phyloP scores from a whole-genome alignment of 352 stramenopile species.

The Globisporangium cederbergense region DNA sequence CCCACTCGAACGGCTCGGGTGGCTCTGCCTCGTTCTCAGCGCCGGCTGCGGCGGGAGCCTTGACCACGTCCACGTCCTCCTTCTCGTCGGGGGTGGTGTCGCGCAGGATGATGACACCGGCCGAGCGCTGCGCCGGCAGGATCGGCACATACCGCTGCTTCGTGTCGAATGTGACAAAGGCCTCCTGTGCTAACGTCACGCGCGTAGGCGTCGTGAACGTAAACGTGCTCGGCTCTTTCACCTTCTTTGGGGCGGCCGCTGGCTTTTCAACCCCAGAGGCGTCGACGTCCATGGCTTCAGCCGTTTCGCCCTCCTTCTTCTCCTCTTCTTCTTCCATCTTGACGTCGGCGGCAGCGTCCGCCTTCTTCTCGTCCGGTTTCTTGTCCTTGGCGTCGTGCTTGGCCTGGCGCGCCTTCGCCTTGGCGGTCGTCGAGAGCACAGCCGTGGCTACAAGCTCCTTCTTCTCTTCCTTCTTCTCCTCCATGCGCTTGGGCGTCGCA shows the following conservation, averaged over 20 bases:
- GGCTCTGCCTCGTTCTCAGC: slow-evolving; percentile 93
- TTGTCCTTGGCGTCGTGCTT: slow-evolving; percentile 91
- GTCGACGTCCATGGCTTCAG: slow-evolving; percentile 74
- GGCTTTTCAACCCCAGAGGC: slow-evolving; percentile 30
- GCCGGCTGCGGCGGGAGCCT: slow-evolving; percentile 86
- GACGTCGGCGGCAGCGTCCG: slow-evolving; percentile 27
- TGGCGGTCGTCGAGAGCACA: slow-evolving; percentile 96
- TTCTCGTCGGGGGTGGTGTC: slow-evolving; percentile 92
- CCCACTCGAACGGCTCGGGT: slow-evolving; percentile 97
- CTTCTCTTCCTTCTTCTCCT: slow-evolving; percentile 99
- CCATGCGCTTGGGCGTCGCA: slow-evolving; percentile 96
- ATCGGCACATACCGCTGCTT: slow-evolving; percentile 91
- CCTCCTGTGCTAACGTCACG: slow-evolving; percentile 91
- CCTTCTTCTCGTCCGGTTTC: slow-evolving; percentile 34
- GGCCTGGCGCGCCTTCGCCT: slow-evolving; percentile 92
- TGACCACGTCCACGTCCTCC: slow-evolving; percentile 93
- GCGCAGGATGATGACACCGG: slow-evolving; percentile 95
- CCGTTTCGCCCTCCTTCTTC: slow-evolving; percentile 47
- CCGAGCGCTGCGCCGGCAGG: slow-evolving; percentile 62
- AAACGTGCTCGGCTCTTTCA: slow-evolving; percentile 92
- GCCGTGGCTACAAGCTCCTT: slow-evolving; percentile 98
- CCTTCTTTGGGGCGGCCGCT: slow-evolving; percentile 42
- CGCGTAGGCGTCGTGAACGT: slow-evolving; percentile 91
- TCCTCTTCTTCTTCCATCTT: slow-evolving; percentile 46
- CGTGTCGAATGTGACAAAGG: slow-evolving; percentile 88